Conservation (phyloP, 2,329 filamentous ascomycete species). For the Phaeosphaeriaceae sp. region DNA sequence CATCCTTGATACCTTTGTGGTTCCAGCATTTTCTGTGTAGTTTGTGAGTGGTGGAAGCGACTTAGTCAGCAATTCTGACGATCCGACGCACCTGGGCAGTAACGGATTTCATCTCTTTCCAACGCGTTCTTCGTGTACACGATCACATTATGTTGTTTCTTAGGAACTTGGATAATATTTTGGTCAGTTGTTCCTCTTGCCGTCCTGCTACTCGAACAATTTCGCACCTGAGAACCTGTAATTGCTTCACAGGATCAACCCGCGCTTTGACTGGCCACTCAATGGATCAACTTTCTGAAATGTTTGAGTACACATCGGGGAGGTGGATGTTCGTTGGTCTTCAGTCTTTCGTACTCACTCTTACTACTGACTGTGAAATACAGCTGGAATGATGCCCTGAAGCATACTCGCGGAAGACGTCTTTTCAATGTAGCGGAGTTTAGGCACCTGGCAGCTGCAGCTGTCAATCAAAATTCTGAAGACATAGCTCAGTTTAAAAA, state of each 20-base stretch:
- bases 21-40: too few species aligned
- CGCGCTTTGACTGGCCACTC: slow-evolving; percentile 7
- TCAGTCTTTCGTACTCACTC: neutral
- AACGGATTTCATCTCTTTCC: too few species aligned
- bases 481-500: slow-evolving; percentile 33
- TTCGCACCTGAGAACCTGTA: neutral
- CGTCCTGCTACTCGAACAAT: neutral
- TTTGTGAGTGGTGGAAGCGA: too few species aligned
- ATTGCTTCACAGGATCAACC: slow-evolving; percentile 5
- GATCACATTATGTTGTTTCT: neutral
- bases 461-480: slow-evolving; percentile 25
- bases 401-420: slow-evolving; percentile 24
- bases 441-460: slow-evolving; percentile 33
- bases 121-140: neutral
- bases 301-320: slow-evolving; percentile 33
- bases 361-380: slow-evolving; percentile 16
- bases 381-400: slow-evolving; percentile 28
- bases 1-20: too few species aligned
- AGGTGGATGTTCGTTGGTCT: slow-evolving; percentile 29
- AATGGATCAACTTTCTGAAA: slow-evolving; percentile 13
- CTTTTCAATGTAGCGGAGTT: slow-evolving; percentile 30
- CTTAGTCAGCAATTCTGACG: too few species aligned
- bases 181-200: neutral
- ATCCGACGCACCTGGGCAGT: too few species aligned
- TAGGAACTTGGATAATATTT: neutral